These are phyloP conservation scores for Cercospora citrullina DNA, from an alignment of 2,329 filamentous ascomycete species.

Conservation along the genomic window DNA sequence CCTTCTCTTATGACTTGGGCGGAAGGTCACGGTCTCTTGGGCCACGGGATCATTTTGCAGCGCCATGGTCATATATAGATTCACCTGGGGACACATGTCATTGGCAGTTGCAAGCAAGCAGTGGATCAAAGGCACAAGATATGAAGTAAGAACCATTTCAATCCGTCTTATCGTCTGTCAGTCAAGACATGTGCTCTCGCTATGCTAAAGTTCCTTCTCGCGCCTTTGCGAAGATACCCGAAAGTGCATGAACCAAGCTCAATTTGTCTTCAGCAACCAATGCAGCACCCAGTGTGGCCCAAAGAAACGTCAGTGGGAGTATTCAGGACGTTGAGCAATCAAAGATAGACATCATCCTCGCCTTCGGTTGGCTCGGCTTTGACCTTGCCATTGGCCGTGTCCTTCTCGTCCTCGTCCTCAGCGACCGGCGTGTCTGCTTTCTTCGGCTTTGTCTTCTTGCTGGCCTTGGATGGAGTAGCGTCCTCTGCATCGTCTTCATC, in stretches of 20 bases:
- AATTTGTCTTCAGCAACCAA: background rate
- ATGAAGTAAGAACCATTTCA: background rate
- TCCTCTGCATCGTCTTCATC: slow-evolving; percentile 14
- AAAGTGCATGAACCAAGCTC: background rate
- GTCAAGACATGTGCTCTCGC: background rate
- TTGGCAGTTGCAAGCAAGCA: background rate
- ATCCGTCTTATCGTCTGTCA: background rate
- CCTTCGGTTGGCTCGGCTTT: background rate
- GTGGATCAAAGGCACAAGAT: background rate
- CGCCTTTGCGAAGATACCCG: no score
- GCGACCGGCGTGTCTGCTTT: background rate
- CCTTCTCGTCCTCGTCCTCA: slow-evolving; percentile 1
- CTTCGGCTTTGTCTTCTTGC: slow-evolving; percentile 14
- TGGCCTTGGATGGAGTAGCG: slow-evolving; percentile 8
- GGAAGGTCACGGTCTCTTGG: background rate
- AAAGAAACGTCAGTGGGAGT: background rate
- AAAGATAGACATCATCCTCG: slow-evolving; percentile 5
- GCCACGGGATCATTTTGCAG: background rate
- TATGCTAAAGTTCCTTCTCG: background rate
- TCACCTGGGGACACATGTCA: background rate
- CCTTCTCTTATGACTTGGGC: background rate
- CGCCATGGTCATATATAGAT: no score
- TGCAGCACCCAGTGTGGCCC: background rate
- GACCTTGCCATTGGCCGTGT: background rate
- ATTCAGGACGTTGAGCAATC: background rate